Conservation (phyloP, 2,329 filamentous ascomycete genomes). For the Emericellopsis cladophorae region DNA sequence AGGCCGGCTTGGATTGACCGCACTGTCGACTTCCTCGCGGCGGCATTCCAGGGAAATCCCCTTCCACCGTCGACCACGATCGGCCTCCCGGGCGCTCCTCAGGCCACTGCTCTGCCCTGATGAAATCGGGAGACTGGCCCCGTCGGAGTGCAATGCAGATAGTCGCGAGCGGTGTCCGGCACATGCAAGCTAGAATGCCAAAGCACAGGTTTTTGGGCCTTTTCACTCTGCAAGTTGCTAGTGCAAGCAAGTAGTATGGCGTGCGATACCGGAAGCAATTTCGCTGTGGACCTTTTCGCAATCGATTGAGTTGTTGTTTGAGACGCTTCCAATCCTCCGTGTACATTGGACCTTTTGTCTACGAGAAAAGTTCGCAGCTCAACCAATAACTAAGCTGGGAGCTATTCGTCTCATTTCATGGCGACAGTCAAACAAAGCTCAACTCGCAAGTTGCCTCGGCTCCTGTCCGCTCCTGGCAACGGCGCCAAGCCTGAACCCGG, state of each 20-base stretch:
- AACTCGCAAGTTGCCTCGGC: neutral
- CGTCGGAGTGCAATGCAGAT: neutral
- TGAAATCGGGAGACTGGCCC: neutral
- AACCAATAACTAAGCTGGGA: too few species aligned
- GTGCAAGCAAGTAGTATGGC: neutral
- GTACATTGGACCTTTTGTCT: neutral
- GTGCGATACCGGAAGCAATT: neutral
- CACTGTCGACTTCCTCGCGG: slow-evolving; percentile 2
- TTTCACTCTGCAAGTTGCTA: neutral
- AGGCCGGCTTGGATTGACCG: slow-evolving; percentile 3
- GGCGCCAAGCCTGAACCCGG: neutral
- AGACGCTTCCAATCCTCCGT: neutral
- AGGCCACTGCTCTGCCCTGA: neutral
- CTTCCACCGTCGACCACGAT: neutral
- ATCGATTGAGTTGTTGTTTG: neutral
- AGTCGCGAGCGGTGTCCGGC: neutral
- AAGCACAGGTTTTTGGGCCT: neutral
- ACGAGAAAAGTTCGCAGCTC: neutral
- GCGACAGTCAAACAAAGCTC: neutral
- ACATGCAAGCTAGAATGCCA: too few species aligned
- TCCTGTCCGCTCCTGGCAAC: neutral
- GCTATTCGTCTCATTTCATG: neutral
- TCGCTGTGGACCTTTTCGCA: neutral
- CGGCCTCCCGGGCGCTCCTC: neutral
- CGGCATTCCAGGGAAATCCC: neutral